These are phyloP conservation scores for Diplosphaera chodatii DNA, from an alignment of 139 green algal species.

Conservation along the genomic window DNA sequence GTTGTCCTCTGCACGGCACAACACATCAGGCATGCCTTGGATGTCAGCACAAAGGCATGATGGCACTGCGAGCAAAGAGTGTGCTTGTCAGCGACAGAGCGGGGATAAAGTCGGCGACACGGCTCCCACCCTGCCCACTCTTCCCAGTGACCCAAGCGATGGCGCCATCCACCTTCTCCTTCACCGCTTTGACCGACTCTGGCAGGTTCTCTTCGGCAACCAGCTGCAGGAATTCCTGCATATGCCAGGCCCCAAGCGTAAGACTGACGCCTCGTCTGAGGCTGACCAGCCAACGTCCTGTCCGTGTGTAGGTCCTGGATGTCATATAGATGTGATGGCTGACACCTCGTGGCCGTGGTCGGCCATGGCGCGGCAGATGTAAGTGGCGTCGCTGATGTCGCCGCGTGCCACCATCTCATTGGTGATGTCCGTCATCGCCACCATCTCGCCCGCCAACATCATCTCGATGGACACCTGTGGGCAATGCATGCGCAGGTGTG, in stretches of 20 bases:
- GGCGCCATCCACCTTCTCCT: neutral
- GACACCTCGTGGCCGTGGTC: neutral
- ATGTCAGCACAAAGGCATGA: no score
- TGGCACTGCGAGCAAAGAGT: no score
- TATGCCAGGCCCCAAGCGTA: no score
- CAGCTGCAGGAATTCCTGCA: neutral
- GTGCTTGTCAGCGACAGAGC: no score
- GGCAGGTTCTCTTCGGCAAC: neutral
- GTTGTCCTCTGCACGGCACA: neutral
- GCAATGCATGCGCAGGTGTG: no score
- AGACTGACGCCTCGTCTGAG: no score
- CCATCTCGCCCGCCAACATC: neutral
- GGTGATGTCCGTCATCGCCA: neutral
- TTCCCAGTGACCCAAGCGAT: neutral
- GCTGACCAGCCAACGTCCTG: no score
- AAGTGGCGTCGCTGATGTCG: neutral
- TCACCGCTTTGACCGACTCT: neutral
- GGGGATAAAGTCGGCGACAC: no score
- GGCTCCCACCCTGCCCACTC: neutral
- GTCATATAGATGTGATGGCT: no score
- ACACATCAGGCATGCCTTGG: no score
- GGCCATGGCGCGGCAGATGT: neutral
- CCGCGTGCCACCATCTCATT: neutral
- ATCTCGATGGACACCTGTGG: neutral
- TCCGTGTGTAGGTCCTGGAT: no score